Evolutionary conservation across 2,329 filamentous ascomycete genomes (phyloP).

Genomic region (Anisogramma anomala): DNA sequence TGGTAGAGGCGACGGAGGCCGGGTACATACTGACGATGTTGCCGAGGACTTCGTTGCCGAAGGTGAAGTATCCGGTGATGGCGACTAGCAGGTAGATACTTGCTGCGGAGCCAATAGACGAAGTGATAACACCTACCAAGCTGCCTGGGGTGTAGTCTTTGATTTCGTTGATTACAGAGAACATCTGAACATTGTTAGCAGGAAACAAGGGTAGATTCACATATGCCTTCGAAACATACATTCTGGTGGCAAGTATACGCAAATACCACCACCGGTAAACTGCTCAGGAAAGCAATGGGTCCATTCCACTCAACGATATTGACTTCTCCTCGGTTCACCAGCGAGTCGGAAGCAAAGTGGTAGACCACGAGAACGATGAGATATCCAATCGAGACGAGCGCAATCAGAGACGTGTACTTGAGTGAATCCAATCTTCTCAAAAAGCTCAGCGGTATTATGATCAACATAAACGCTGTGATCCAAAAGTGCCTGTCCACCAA

Average conservation of each 20-base stretch:
- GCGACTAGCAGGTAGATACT: slow-evolving; percentile 81
- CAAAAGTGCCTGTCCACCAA: slow-evolving; percentile 88
- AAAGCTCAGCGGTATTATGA: slow-evolving; percentile 91
- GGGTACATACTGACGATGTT: slow-evolving; percentile 92
- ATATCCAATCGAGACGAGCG: slow-evolving; percentile 86
- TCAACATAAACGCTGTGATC: slow-evolving; percentile 95
- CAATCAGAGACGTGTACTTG: slow-evolving; percentile 92
- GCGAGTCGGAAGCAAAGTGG: slow-evolving; percentile 74
- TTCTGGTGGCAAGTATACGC: slow-evolving; percentile 99
- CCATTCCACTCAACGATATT: slow-evolving; percentile 70
- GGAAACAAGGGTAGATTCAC: background rate
- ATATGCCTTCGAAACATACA: no score
- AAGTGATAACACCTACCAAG: slow-evolving; percentile 65
- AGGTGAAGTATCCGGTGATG: slow-evolving; percentile 90
- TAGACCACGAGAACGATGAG: slow-evolving; percentile 87
- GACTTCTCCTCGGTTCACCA: slow-evolving; percentile 60
- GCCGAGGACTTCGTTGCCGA: slow-evolving; percentile 76
- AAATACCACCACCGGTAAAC: slow-evolving; percentile 91
- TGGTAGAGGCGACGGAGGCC: slow-evolving; percentile 70
- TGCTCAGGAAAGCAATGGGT: slow-evolving; percentile 65
- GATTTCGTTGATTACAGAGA: slow-evolving; percentile 94
- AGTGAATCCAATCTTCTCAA: slow-evolving; percentile 83
- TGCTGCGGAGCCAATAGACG: slow-evolving; percentile 82
- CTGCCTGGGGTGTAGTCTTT: slow-evolving; percentile 66
- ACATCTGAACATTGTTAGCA: slow-evolving; percentile 58